phyloP scores from a whole-genome alignment of 2,329 filamentous ascomycete genomes.

The Penicillium paneum region DNA sequence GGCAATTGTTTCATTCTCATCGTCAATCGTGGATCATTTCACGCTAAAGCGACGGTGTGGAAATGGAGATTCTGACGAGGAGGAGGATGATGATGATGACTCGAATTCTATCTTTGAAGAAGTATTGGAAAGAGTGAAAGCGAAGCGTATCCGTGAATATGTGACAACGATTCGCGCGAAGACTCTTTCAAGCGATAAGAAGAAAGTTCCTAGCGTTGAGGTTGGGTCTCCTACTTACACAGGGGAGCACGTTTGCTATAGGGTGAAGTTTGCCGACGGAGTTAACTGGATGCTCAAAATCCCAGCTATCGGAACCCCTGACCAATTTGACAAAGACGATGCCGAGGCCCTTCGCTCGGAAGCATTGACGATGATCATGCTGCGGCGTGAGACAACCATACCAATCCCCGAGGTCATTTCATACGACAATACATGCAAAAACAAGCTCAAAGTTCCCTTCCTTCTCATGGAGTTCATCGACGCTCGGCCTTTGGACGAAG shows the following conservation, averaged over 20 bases:
- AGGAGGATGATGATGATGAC: not conserved
- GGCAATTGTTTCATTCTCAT: not conserved
- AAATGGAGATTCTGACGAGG: not conserved
- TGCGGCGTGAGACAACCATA: conserved; percentile 30
- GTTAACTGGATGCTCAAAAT: conserved; percentile 7
- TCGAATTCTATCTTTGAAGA: not conserved
- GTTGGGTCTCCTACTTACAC: not conserved
- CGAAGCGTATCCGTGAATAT: not conserved
- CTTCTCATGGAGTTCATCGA: conserved; percentile 28
- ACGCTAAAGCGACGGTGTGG: not conserved
- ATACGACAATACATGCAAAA: conserved; percentile 25
- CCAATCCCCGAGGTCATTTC: conserved; percentile 30
- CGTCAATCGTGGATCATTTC: not conserved
- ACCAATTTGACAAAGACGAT: conserved; percentile 2
- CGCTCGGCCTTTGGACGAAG: conserved; percentile 22
- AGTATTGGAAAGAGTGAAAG: not conserved
- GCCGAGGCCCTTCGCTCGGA: conserved; percentile 19
- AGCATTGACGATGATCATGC: conserved; percentile 29
- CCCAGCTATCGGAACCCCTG: not conserved
- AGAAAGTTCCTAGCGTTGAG: not conserved
- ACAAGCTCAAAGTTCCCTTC: conserved; percentile 25
- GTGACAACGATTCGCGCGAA: not conserved
- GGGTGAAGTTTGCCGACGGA: not conserved
- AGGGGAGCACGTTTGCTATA: not conserved
- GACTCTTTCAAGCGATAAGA: not conserved